These are phyloP conservation scores for Rhododendron kiyosumense DNA, from an alignment of 148 eudicot species.

Conservation along the genomic window DNA sequence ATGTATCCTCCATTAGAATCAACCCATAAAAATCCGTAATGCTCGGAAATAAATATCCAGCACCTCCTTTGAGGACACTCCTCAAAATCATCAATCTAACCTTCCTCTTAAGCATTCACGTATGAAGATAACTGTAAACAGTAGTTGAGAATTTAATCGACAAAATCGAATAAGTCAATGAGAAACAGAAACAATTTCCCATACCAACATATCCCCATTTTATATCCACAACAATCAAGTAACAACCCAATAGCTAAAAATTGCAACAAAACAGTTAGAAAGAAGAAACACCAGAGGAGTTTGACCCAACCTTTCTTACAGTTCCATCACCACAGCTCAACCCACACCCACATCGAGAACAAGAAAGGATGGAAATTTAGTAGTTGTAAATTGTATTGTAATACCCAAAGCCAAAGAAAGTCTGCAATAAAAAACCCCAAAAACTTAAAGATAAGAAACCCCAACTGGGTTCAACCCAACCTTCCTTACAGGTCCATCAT, in stretches of 20 bases:
- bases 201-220: not conserved
- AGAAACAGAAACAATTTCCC: not conserved
- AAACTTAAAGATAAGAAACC: not conserved
- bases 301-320: not conserved
- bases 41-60: slow-evolving; percentile 9
- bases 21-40: not conserved
- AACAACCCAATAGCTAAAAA: not conserved
- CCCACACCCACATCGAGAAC: slow-evolving; percentile 51
- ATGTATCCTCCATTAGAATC: not conserved
- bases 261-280: not conserved
- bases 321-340: slow-evolving; percentile 26
- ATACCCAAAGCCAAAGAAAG: too few relatives aligned
- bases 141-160: not conserved
- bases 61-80: slow-evolving; percentile 43
- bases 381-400: too few relatives aligned
- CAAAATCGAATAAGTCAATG: not conserved
- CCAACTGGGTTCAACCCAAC: not conserved
- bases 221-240: not conserved
- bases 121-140: not conserved
- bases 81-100: slow-evolving; percentile 32
- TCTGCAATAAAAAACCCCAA: too few relatives aligned
- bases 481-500: not conserved
- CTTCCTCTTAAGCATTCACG: not conserved
- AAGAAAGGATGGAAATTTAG: not conserved
- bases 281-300: slow-evolving; percentile 5